phyloP scores from a whole-genome alignment of 129 eudicot genomes.

The Ambrosia artemisiifolia region DNA sequence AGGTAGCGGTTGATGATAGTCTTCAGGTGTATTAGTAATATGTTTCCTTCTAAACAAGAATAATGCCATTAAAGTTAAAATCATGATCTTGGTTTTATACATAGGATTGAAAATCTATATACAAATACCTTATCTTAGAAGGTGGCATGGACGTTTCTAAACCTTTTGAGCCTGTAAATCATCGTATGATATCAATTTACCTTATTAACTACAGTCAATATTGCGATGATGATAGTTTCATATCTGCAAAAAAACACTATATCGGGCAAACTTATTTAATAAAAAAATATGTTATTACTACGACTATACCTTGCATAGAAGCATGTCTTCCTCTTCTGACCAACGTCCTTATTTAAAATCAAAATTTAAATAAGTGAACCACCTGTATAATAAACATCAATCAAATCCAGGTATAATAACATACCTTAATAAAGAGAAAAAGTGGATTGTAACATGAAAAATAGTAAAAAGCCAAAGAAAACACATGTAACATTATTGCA shows the following conservation, averaged over 20 bases:
- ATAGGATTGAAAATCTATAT: neutral
- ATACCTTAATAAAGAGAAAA: neutral
- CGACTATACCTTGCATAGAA: conserved; percentile 67
- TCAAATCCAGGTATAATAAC: conserved; percentile 9
- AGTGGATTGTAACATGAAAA: neutral
- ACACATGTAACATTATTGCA: too few relatives aligned
- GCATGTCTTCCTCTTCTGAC: conserved; percentile 99
- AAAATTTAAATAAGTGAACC: conserved; percentile 97
- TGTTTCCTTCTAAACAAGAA: conserved; percentile 49
- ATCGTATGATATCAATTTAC: conserved; percentile 24
- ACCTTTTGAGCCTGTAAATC: conserved; percentile 87
- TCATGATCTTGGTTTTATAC: conserved; percentile 3
- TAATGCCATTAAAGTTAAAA: neutral
- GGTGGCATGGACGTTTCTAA: conserved; percentile 45
- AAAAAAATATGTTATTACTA: neutral
- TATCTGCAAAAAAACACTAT: neutral
- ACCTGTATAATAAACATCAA: conserved; percentile 43
- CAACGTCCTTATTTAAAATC: conserved; percentile 98
- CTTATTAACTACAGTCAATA: neutral
- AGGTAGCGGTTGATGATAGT: conserved; percentile 49
- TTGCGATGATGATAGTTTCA: neutral
- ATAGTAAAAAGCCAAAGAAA: too few relatives aligned
- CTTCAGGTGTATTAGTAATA: conserved; percentile 43
- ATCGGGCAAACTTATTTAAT: neutral
- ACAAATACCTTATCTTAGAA: conserved; percentile 68